phyloP scores from a whole-genome alignment of 2,329 filamentous ascomycete genomes.

The Paraphoma sp. region DNA sequence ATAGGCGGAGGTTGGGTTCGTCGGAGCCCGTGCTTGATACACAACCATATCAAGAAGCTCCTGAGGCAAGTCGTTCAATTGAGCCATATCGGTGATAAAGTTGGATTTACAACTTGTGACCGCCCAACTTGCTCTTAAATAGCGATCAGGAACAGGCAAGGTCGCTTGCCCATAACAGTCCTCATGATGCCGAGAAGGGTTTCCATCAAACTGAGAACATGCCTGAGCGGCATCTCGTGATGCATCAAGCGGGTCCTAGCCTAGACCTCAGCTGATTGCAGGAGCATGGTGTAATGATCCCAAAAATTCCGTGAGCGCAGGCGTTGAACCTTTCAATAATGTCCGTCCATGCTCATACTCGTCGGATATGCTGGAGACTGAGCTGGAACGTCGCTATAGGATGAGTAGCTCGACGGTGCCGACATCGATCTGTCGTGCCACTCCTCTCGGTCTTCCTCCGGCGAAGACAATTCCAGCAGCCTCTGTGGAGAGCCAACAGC shows the following conservation, averaged over 20 bases:
- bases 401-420: slow-evolving; percentile 20
- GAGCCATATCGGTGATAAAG: background rate
- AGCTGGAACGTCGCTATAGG: slow-evolving; percentile 6
- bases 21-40: background rate
- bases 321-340: slow-evolving; percentile 6
- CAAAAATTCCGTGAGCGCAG: too few relatives aligned
- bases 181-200: too few relatives aligned
- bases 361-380: slow-evolving; percentile 20
- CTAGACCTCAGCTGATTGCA: background rate
- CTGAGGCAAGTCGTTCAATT: background rate
- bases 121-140: too few relatives aligned
- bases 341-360: slow-evolving; percentile 25
- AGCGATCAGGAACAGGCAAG: background rate
- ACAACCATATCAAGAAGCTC: background rate
- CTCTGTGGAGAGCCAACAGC: slow-evolving; percentile 36
- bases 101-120: too few relatives aligned
- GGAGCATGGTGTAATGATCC: background rate
- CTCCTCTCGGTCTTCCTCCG: slow-evolving; percentile 39
- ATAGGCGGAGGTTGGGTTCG: background rate
- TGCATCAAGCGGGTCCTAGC: too few relatives aligned
- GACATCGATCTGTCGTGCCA: slow-evolving; percentile 29
- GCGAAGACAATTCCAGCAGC: slow-evolving; percentile 38
- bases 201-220: too few relatives aligned
- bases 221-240: too few relatives aligned
- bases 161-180: background rate